Evolutionary conservation across 352 stramenopile species (phyloP).

Genomic region (Globisporangium megalacanthum): DNA sequence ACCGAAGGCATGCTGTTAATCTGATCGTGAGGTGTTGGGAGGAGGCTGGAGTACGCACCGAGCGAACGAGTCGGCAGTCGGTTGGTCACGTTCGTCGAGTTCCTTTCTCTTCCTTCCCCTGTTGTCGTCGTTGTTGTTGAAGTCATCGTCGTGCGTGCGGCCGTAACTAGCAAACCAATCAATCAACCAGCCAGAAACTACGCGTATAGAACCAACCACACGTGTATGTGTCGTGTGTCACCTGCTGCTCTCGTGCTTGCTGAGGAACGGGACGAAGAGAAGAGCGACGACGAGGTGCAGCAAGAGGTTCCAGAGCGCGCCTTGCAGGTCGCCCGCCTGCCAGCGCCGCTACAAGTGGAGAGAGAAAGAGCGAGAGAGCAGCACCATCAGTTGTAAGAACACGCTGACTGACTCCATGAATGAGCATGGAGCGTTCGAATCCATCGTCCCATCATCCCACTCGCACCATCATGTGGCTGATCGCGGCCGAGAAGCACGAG

Average conservation of each 20-base stretch:
- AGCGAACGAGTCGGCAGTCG: too few relatives aligned
- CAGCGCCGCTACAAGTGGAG: slow-evolving; percentile 33
- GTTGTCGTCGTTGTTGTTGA: slow-evolving; percentile 1
- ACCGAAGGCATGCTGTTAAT: slow-evolving; percentile 18
- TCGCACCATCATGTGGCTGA: slow-evolving; percentile 49
- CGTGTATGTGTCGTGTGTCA: not conserved
- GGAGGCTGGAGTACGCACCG: not conserved
- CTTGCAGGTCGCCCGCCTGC: slow-evolving; percentile 32
- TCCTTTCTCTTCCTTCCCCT: not conserved
- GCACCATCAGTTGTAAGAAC: not conserved
- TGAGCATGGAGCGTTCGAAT: too few relatives aligned
- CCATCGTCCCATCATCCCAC: not conserved
- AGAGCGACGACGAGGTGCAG: slow-evolving; percentile 43
- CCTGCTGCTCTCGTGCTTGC: slow-evolving; percentile 37
- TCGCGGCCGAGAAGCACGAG: slow-evolving; percentile 51
- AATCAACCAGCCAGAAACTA: not conserved
- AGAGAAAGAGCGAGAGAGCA: slow-evolving; percentile 2
- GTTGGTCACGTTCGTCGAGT: too few relatives aligned
- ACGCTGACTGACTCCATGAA: not conserved
- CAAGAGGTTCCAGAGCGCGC: slow-evolving; percentile 43
- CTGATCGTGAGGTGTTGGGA: not conserved
- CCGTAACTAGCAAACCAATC: not conserved
- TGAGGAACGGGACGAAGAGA: slow-evolving; percentile 56
- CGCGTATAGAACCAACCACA: not conserved
- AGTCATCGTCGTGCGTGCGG: slow-evolving; percentile 2